phyloP scores from a whole-genome alignment of 2,329 filamentous ascomycete species.

The Scleromitrula shiraiana region DNA sequence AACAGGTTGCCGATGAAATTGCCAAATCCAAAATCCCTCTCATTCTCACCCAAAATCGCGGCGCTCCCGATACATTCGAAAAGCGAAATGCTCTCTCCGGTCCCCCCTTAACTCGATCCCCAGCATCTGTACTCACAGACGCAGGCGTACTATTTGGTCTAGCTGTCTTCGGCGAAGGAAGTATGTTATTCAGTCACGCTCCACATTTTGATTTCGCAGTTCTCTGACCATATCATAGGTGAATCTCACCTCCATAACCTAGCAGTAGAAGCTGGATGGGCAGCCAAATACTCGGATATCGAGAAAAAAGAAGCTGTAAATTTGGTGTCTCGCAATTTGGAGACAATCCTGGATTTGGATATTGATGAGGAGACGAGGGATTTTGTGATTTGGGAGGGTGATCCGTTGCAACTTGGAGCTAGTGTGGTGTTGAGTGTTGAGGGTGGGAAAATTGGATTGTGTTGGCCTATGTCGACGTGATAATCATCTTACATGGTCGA shows the following conservation, averaged over 20 bases:
- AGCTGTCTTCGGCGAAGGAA: conserved; percentile 25
- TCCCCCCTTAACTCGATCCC: conserved; percentile 35
- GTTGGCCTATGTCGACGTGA: conserved; percentile 29
- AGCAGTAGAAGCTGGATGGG: conserved; percentile 34
- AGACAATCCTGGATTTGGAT: conserved; percentile 33
- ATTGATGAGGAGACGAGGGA: conserved; percentile 29
- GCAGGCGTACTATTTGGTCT: conserved; percentile 35
- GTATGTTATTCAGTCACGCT: neutral
- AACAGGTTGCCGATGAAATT: conserved; percentile 33
- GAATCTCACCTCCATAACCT: conserved; percentile 35
- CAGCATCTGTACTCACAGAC: conserved; percentile 33
- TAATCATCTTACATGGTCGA: too few relatives aligned
- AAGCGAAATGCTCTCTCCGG: conserved; percentile 34
- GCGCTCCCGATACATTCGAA: conserved; percentile 31
- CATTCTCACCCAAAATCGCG: conserved; percentile 35
- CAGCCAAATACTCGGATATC: conserved; percentile 34
- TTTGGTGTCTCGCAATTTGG: conserved; percentile 35
- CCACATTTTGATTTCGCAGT: conserved; percentile 9
- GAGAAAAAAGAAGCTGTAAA: conserved; percentile 30
- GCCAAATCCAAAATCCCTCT: conserved; percentile 35
- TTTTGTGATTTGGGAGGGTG: conserved; percentile 37
- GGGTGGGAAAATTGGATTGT: conserved; percentile 27
- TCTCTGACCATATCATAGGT: conserved; percentile 10
- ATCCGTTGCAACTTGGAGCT: conserved; percentile 34
- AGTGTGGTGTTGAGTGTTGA: conserved; percentile 33